Conservation (phyloP, 495 filamentous ascomycete species). For the Annulohypoxylon moriforme region DNA sequence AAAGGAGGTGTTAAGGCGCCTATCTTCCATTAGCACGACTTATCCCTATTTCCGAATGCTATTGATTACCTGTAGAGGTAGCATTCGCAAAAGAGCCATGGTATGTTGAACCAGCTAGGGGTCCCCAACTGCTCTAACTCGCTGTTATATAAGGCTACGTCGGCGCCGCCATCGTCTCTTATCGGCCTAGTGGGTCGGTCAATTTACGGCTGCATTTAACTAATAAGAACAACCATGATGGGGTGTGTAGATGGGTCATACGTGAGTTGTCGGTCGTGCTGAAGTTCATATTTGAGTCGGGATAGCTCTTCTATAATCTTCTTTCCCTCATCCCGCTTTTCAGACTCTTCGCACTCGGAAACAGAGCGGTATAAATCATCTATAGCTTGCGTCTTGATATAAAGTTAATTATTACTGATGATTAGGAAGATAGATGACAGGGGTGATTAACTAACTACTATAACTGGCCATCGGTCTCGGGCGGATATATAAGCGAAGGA, state of each 20-base stretch:
- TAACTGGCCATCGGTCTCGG: conserved; percentile 90
- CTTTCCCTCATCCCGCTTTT: conserved; percentile 83
- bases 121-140: conserved; percentile 81
- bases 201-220: neutral
- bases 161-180: conserved; percentile 79
- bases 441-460: conserved; percentile 69
- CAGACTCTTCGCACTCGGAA: conserved; percentile 66
- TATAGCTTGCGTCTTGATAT: conserved; percentile 86
- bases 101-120: conserved; percentile 81
- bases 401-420: neutral
- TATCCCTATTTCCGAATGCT: conserved; percentile 1
- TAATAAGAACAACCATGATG: neutral
- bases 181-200: conserved; percentile 70
- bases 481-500: conserved; percentile 90
- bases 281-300: conserved; percentile 92
- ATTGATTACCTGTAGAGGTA: conserved; percentile 82
- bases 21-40: conserved; percentile 51
- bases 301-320: conserved; percentile 81
- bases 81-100: conserved; percentile 94
- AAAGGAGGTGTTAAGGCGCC: conserved; percentile 81
- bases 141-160: conserved; percentile 85
- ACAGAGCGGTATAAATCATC: conserved; percentile 90
- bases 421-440: neutral
- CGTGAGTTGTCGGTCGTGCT: conserved; percentile 87
- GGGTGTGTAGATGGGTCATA: conserved; percentile 56